Base-by-base conservation (phyloP, 495 filamentous ascomycete species). In the Thozetella sp. region DNA sequence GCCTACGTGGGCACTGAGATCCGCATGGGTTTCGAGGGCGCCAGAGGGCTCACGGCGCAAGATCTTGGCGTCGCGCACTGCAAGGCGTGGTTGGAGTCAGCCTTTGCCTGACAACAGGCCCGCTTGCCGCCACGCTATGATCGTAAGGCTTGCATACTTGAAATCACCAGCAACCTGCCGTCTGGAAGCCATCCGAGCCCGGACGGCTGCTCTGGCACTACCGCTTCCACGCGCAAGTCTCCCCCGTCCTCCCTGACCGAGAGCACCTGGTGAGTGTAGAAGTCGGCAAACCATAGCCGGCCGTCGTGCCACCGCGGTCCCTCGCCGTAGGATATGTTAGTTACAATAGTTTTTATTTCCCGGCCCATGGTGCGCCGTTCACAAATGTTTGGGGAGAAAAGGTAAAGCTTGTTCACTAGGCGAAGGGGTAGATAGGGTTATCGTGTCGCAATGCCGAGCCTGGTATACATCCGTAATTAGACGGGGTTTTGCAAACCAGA, bases 281-380 rank as follows among this genome's bases (percentile, higher is more conserved):
- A 48, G n/a, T 48, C 43, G 43, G 20, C 43, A 48, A 48, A 48
- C 43, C 43, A 48, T n/a, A 48, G 43, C n/a, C 43, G 43, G n/a
- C 43, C 43, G n/a, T 48, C 43, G n/a, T 48, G 43, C 43, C 43
- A 48, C 10, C 43, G 43, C 43, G 43, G 43, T 4, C 43, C 20
- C 43, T 48, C 43, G 10, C 11, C n/a, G 20, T 13, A 48, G 43
- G 43, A 15, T 10, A 48, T 10, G n/a, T 20, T n/a, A 19, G 9
- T 20, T 10, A 20, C 43, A 19, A 48, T 48, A n/a, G 43, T 48
- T 11, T 11, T 48, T 10, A 48, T 48, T n/a, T 48, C 43, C 20
- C 43, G 43, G n/a, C 11, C n/a, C 43, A 48, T 48, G 30, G 6
- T 37, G 6, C 30, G 30, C n/a, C n/a, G n/a, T n/a, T n/a, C n/a